Evolutionary conservation across 1,284 basidiomycete genomes (phyloP).

Genomic region (Apiotrichum veenhuisii): DNA sequence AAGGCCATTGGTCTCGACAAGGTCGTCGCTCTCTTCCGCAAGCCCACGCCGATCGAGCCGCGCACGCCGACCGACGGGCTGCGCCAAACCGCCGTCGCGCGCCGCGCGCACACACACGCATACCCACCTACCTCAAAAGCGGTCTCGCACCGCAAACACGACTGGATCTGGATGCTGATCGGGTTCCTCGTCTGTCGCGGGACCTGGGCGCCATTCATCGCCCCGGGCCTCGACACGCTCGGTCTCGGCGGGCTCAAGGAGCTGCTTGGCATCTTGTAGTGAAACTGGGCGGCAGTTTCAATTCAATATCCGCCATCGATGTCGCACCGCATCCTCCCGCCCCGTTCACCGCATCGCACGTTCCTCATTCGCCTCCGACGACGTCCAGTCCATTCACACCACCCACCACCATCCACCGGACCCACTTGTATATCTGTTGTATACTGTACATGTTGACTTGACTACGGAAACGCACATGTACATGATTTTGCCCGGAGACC

Average conservation of each 20-base stretch:
- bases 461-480: too few relatives aligned
- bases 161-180: conserved; percentile 48
- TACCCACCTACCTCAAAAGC: conserved; percentile 2
- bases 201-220: conserved; percentile 34
- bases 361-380: too few relatives aligned
- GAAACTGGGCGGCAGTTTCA: too few relatives aligned
- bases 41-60: not conserved
- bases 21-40: conserved; percentile 7
- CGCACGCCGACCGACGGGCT: conserved; percentile 9
- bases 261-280: conserved; percentile 9
- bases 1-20: conserved; percentile 28
- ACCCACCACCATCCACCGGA: too few relatives aligned
- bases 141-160: conserved; percentile 13
- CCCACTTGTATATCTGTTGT: too few relatives aligned
- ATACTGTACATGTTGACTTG: too few relatives aligned
- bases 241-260: conserved; percentile 25
- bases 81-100: conserved; percentile 2
- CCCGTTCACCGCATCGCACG: too few relatives aligned
- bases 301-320: too few relatives aligned
- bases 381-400: too few relatives aligned
- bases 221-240: conserved; percentile 29
- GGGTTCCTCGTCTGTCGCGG: conserved; percentile 43
- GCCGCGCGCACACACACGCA: conserved; percentile 1
- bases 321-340: too few relatives aligned
- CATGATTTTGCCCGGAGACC: too few relatives aligned